Conservation (phyloP, 257 asterid genomes). For the Catharanthus roseus region DNA sequence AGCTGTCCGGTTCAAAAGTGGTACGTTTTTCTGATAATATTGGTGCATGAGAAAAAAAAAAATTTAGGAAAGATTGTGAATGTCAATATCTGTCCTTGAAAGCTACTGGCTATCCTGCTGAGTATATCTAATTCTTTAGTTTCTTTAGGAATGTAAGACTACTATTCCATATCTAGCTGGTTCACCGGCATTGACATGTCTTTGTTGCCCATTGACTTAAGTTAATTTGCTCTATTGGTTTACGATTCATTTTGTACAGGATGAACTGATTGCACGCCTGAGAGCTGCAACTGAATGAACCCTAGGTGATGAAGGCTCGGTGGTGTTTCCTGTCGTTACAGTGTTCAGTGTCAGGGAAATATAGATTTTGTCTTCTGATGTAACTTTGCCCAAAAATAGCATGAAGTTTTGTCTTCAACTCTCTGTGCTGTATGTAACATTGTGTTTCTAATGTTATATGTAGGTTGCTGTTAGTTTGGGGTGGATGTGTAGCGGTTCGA, state of each 20-base stretch:
- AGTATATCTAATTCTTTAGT: too few species aligned
- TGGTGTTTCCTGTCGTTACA: constrained; percentile 10
- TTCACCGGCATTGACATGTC: neutral
- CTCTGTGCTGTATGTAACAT: neutral
- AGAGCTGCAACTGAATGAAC: constrained; percentile 31
- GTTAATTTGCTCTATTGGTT: neutral
- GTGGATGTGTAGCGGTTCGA: too few species aligned
- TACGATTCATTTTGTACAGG: constrained; percentile 35
- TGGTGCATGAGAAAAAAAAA: neutral
- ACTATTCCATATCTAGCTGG: too few species aligned
- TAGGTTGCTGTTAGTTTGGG: neutral
- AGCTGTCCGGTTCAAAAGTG: neutral
- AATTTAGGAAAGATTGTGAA: neutral
- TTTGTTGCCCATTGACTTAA: too few species aligned
- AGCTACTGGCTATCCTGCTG: neutral
- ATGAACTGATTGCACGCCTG: constrained; percentile 61
- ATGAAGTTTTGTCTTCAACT: neutral
- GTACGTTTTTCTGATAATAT: neutral
- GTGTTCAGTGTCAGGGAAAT: constrained; percentile 14
- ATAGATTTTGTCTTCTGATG: constrained; percentile 16
- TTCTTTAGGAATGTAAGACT: too few species aligned
- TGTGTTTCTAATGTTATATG: neutral
- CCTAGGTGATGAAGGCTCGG: constrained; percentile 11
- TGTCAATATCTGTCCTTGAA: neutral
- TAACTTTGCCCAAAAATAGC: neutral